Conservation (phyloP, 371 early-diverging fungal species). For the Mucor mucedo region DNA sequence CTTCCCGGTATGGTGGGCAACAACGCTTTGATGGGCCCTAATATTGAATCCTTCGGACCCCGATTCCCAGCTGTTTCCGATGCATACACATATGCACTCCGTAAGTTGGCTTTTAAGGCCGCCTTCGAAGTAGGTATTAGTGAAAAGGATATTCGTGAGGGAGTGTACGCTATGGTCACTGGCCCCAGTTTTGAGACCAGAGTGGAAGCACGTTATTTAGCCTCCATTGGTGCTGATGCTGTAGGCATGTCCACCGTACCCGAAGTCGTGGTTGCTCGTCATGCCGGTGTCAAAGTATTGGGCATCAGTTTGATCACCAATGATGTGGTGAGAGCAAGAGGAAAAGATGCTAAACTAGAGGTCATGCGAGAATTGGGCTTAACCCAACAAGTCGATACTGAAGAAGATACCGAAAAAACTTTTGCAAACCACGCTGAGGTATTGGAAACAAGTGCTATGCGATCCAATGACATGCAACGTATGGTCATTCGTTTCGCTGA, state of each 20-base stretch:
- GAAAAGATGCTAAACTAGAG: conserved; percentile 66
- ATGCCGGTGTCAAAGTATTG: conserved; percentile 87
- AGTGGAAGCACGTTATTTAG: conserved; percentile 86
- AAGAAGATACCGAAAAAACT: conserved; percentile 54
- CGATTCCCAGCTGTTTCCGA: conserved; percentile 93
- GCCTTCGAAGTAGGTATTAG: conserved; percentile 61
- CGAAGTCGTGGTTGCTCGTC: conserved; percentile 92
- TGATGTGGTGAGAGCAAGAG: conserved; percentile 71
- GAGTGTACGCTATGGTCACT: conserved; percentile 85
- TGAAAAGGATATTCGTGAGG: conserved; percentile 70
- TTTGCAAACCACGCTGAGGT: conserved; percentile 92
- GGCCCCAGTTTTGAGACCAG: conserved; percentile 93
- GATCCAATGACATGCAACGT: conserved; percentile 79
- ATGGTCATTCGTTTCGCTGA: conserved; percentile 74
- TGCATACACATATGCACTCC: conserved; percentile 87
- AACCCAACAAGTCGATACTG: conserved; percentile 45
- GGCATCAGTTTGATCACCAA: conserved; percentile 90
- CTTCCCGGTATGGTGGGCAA: conserved; percentile 83
- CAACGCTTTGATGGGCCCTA: conserved; percentile 88
- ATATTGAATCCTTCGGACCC: conserved; percentile 82
- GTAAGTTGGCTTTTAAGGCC: conserved; percentile 68
- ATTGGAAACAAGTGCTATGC: conserved; percentile 71
- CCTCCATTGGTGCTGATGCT: conserved; percentile 79
- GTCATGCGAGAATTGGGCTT: conserved; percentile 56
- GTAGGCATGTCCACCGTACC: conserved; percentile 98